Percentiles rank a stretch among this genome's conserved stretches.
phyloP scores from a whole-genome alignment of 1,284 basidiomycete species.

The Melampsora larici-populina region DNA sequence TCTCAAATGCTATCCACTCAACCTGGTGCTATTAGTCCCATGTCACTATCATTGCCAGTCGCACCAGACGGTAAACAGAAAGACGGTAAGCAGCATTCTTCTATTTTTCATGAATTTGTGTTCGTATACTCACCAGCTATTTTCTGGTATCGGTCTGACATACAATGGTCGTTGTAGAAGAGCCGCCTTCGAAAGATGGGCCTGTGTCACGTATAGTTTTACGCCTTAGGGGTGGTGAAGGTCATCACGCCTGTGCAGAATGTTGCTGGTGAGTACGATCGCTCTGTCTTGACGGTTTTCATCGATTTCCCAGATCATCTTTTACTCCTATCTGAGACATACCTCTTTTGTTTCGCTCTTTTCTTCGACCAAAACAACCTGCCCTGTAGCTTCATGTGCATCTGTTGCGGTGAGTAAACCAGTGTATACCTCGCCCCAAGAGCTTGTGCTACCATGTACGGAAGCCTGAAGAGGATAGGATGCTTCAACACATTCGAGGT shows the following conservation, averaged over 20 bases:
- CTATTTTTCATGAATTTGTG: background rate
- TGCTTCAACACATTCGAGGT: background rate
- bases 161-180: background rate
- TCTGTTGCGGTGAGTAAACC: slow-evolving; percentile 22
- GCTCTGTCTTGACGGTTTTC: background rate
- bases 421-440: too few species aligned
- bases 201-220: slow-evolving; percentile 23
- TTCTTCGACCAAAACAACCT: background rate
- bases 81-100: background rate
- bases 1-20: background rate
- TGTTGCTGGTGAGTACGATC: slow-evolving; percentile 23
- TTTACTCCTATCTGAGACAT: background rate
- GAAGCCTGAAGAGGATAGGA: too few species aligned
- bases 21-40: background rate
- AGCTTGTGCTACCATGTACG: too few species aligned
- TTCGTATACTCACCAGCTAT: background rate
- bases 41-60: background rate
- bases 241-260: slow-evolving; percentile 33
- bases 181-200: background rate
- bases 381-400: slow-evolving; percentile 16
- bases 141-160: background rate
- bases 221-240: slow-evolving; percentile 21
- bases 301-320: background rate
- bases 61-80: background rate
- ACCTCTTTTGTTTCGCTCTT: background rate